Conservation (phyloP, 129 eudicot genomes). For the Sambucus nigra region DNA sequence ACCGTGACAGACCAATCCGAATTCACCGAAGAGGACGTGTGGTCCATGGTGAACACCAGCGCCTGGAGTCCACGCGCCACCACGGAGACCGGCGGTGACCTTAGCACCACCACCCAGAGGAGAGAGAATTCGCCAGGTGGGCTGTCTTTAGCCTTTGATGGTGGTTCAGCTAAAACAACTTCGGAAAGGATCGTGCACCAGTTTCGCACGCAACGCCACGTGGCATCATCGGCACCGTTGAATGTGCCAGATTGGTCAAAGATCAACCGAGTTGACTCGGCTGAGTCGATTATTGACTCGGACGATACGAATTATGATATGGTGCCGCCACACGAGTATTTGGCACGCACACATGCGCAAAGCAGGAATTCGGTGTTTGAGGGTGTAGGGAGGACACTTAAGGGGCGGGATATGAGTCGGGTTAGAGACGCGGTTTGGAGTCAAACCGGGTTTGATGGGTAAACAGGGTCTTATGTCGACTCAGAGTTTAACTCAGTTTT, state of each 20-base stretch:
- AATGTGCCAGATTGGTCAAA: conserved; percentile 91
- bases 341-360: conserved; percentile 29
- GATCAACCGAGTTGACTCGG: conserved; percentile 74
- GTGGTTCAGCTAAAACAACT: conserved; percentile 25
- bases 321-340: conserved; percentile 85
- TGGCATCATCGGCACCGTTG: conserved; percentile 83
- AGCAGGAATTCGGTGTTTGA: conserved; percentile 73
- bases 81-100: conserved; percentile 17
- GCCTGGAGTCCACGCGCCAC: conserved; percentile 49
- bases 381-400: conserved; percentile 87
- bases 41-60: conserved; percentile 46
- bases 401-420: conserved; percentile 93
- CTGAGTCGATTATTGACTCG: conserved; percentile 69
- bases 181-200: conserved; percentile 57
- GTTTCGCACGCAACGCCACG: conserved; percentile 37
- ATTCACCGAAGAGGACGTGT: conserved; percentile 61
- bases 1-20: conserved; percentile 32
- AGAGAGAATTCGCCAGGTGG: conserved; percentile 41
- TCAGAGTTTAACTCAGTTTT: background rate
- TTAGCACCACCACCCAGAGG: conserved; percentile 7
- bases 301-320: conserved; percentile 33
- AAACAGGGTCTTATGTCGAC: background rate
- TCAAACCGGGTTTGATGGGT: conserved; percentile 91
- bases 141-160: conserved; percentile 57
- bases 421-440: conserved; percentile 98